A percentile compares a stretch with the other conserved stretches of the same genome.
Conservation (phyloP, 1,284 basidiomycete genomes). For the Lignosus rhinocerotis region DNA sequence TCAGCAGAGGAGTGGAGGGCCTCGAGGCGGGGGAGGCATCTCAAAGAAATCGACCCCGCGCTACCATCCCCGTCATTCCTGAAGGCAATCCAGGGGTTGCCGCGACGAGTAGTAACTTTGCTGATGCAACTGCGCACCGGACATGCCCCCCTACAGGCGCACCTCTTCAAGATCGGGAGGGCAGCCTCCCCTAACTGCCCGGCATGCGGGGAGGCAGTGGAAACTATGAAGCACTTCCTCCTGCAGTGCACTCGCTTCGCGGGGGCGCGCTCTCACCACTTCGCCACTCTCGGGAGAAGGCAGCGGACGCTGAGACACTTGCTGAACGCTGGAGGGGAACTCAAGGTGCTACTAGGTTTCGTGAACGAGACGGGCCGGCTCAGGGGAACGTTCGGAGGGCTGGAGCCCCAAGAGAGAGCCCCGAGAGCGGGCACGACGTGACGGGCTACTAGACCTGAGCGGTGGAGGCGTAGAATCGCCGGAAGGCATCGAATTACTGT, state of each 20-base stretch:
- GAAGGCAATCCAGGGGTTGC: background rate
- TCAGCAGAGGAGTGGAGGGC: background rate
- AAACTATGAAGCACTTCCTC: constrained; percentile 29
- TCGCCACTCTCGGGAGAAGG: background rate
- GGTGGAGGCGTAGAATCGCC: too few relatives aligned
- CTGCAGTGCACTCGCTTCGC: constrained; percentile 18
- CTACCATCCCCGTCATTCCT: background rate
- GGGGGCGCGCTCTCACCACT: background rate
- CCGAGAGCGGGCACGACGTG: too few relatives aligned
- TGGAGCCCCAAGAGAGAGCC: too few relatives aligned
- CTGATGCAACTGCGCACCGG: constrained; percentile 31
- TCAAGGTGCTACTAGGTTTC: background rate
- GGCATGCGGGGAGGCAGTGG: constrained; percentile 12
- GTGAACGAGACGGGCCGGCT: constrained; percentile 3
- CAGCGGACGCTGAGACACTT: background rate
- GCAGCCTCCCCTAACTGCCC: constrained; percentile 26
- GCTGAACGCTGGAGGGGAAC: background rate
- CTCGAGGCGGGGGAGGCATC: background rate
- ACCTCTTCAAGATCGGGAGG: constrained; percentile 25
- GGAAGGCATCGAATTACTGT: too few relatives aligned
- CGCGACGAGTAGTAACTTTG: background rate
- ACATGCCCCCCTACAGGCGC: constrained; percentile 26
- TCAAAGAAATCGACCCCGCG: background rate
- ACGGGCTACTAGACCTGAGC: too few relatives aligned
- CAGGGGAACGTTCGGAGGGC: background rate